A percentile compares a stretch with the other conserved stretches of the same genome.
Evolutionary conservation across 2,329 filamentous ascomycete species (phyloP).

Genomic region (Stemphylium lycopersici): DNA sequence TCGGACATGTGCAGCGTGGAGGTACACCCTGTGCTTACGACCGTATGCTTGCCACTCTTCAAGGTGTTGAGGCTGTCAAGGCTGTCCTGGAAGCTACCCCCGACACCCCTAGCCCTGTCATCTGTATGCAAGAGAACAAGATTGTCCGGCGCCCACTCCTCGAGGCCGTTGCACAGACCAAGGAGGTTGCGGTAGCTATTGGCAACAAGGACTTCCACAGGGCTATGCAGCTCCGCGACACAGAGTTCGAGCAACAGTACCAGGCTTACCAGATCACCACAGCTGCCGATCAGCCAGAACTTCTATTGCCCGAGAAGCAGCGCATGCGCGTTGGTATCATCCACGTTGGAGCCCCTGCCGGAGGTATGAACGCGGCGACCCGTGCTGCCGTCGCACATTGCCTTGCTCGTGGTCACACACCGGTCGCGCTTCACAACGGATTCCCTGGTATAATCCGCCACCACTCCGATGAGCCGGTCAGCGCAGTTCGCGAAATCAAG

Average conservation of each 20-base stretch:
- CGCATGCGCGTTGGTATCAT: slow-evolving; percentile 94
- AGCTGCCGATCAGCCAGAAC: slow-evolving; percentile 73
- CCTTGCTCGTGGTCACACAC: slow-evolving; percentile 86
- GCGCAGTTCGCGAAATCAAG: slow-evolving; percentile 81
- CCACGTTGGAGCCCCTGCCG: slow-evolving; percentile 93
- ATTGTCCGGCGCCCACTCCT: slow-evolving; percentile 89
- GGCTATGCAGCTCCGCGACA: slow-evolving; percentile 87
- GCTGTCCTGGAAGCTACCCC: slow-evolving; percentile 62
- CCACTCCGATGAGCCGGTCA: slow-evolving; percentile 79
- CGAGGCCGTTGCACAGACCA: slow-evolving; percentile 84
- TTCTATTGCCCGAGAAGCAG: slow-evolving; percentile 74
- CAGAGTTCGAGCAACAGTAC: slow-evolving; percentile 93
- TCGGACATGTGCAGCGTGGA: slow-evolving; percentile 97
- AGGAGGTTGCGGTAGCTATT: slow-evolving; percentile 82
- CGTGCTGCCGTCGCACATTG: slow-evolving; percentile 94
- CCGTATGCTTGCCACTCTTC: slow-evolving; percentile 87
- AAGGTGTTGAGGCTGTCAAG: slow-evolving; percentile 58
- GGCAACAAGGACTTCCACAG: slow-evolving; percentile 82
- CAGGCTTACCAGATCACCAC: slow-evolving; percentile 90
- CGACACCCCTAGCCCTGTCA: slow-evolving; percentile 89
- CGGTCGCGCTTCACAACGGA: slow-evolving; percentile 92
- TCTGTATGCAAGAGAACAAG: slow-evolving; percentile 97
- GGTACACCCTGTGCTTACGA: slow-evolving; percentile 93
- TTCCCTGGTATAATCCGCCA: slow-evolving; percentile 94
- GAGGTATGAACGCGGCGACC: slow-evolving; percentile 97